Evolutionary conservation across 2,329 filamentous ascomycete species (phyloP).

Genomic region (Xylariaceae sp.): DNA sequence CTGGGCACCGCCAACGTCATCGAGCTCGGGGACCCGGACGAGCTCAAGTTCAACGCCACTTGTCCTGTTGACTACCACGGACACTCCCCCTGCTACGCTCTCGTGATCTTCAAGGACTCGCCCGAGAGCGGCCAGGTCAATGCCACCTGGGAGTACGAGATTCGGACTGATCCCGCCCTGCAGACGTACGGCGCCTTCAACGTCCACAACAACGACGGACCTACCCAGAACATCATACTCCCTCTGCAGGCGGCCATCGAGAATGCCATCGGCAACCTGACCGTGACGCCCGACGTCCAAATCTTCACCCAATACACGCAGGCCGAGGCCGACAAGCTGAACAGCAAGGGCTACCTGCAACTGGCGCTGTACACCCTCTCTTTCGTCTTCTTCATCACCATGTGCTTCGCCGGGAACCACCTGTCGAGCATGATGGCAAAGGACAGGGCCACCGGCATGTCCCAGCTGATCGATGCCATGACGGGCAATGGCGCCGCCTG

Average conservation of each 20-base stretch:
- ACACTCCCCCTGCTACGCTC: conserved; percentile 66
- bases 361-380: conserved; percentile 55
- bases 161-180: conserved; percentile 57
- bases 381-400: conserved; percentile 58
- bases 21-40: conserved; percentile 11
- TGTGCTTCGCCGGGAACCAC: conserved; percentile 67
- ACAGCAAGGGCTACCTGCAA: conserved; percentile 57
- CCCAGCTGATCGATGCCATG: conserved; percentile 71
- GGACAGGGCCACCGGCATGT: conserved; percentile 58
- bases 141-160: conserved; percentile 64
- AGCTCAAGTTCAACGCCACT: conserved; percentile 12
- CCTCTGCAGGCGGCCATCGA: conserved; percentile 55
- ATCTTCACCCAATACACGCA: conserved; percentile 27
- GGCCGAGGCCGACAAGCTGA: conserved; percentile 49
- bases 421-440: conserved; percentile 64
- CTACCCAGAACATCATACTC: conserved; percentile 59
- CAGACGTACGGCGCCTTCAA: conserved; percentile 47
- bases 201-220: conserved; percentile 51
- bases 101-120: conserved; percentile 65
- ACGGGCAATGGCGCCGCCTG: conserved; percentile 56
- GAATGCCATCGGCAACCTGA: conserved; percentile 23
- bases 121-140: conserved; percentile 46
- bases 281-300: conserved; percentile 18
- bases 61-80: conserved; percentile 40
- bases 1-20: conserved; percentile 17